phyloP scores from a whole-genome alignment of 2,329 filamentous ascomycete genomes.

The Pestalotiopsis sp. region DNA sequence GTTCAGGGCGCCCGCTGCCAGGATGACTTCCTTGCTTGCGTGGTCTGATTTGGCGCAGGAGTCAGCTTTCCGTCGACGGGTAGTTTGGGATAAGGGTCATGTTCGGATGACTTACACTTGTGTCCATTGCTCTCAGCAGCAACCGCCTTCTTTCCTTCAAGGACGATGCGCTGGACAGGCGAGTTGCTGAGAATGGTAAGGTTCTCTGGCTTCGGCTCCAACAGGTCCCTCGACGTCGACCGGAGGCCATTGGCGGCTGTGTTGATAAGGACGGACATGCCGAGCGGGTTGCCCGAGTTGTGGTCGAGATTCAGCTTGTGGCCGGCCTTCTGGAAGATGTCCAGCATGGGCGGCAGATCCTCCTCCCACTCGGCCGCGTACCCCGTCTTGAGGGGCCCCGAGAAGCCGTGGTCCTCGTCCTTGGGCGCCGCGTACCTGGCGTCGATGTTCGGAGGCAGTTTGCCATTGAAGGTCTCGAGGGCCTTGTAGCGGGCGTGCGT shows the following conservation, averaged over 20 bases:
- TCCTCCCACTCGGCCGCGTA: slow-evolving; percentile 53
- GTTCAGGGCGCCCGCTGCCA: slow-evolving; percentile 45
- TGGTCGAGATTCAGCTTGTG: slow-evolving; percentile 55
- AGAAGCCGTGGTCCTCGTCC: slow-evolving; percentile 48
- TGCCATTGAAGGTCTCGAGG: slow-evolving; percentile 56
- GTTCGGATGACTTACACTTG: slow-evolving; percentile 44
- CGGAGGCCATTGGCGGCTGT: slow-evolving; percentile 51
- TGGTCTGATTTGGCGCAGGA: slow-evolving; percentile 20
- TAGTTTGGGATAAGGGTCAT: slow-evolving; percentile 2
- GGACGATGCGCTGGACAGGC: slow-evolving; percentile 48
- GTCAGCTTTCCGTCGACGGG: not conserved
- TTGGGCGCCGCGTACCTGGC: slow-evolving; percentile 51
- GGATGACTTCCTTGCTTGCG: slow-evolving; percentile 44
- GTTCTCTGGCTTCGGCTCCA: slow-evolving; percentile 48
- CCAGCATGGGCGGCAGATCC: slow-evolving; percentile 47
- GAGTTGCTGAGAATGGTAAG: slow-evolving; percentile 53
- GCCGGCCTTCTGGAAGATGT: slow-evolving; percentile 52
- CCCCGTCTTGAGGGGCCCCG: slow-evolving; percentile 50
- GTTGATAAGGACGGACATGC: slow-evolving; percentile 53
- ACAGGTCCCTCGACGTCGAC: slow-evolving; percentile 53
- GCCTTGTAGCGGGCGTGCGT: slow-evolving; percentile 53
- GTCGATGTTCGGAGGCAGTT: slow-evolving; percentile 38
- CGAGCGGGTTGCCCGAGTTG: slow-evolving; percentile 62
- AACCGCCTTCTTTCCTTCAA: slow-evolving; percentile 46
- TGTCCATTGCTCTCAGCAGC: slow-evolving; percentile 47